Evolutionary conservation across 768 basidiomycete genomes (phyloP).

Genomic region (Tremella yokohamensis): DNA sequence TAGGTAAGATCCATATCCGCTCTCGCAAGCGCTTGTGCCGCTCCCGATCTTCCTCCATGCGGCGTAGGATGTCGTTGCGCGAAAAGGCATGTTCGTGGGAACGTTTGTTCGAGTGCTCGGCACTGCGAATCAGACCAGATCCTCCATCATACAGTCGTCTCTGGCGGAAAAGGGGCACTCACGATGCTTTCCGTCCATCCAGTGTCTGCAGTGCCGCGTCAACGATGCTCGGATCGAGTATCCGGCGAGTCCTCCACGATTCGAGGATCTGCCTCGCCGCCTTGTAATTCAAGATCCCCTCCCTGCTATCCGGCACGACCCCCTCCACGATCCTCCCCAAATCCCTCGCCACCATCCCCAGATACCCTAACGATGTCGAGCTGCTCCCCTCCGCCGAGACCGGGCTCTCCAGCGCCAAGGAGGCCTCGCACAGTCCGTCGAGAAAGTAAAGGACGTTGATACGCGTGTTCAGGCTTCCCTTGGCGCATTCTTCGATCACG

Average conservation of each 20-base stretch:
- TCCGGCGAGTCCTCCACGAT: conserved; percentile 79
- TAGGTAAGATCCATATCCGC: conserved; percentile 66
- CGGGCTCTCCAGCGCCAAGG: conserved; percentile 42
- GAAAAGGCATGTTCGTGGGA: conserved; percentile 53
- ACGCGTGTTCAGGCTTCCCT: conserved; percentile 76
- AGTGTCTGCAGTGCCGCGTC: conserved; percentile 62
- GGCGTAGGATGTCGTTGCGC: conserved; percentile 69
- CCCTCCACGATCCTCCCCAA: conserved; percentile 70
- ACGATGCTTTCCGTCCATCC: conserved; percentile 33
- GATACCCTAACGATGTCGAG: conserved; percentile 54
- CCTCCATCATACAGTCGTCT: background rate
- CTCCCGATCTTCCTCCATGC: conserved; percentile 88
- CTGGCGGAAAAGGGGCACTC: background rate
- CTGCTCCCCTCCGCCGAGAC: conserved; percentile 48
- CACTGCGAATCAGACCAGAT: conserved; percentile 14
- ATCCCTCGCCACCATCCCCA: conserved; percentile 74
- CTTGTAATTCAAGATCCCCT: conserved; percentile 79
- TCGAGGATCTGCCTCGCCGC: conserved; percentile 93
- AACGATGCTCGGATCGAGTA: conserved; percentile 72
- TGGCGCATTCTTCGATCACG: conserved; percentile 82
- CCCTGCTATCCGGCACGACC: conserved; percentile 84
- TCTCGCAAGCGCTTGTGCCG: conserved; percentile 82
- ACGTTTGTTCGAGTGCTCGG: conserved; percentile 22
- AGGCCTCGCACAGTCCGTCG: conserved; percentile 61
- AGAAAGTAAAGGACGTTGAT: conserved; percentile 91